Conservation (phyloP, 192 early-diverging fungal species). For the Funneliformis mosseae region DNA sequence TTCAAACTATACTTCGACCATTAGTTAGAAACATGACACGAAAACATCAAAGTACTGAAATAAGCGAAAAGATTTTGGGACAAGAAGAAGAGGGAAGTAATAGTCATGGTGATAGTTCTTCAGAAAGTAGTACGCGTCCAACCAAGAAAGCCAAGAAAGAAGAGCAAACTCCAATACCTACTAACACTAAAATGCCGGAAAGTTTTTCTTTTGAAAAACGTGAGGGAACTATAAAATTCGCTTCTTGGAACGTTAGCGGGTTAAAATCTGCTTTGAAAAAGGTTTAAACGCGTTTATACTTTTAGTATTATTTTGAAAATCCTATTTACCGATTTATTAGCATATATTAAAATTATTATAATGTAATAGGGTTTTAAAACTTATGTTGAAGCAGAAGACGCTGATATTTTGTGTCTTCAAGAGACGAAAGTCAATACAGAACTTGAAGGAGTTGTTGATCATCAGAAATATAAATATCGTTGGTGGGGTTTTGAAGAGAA, state of each 20-base stretch:
- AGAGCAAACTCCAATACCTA: conserved; percentile 38
- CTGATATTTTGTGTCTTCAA: conserved; percentile 82
- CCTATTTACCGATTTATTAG: no score
- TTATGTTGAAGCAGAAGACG: conserved; percentile 75
- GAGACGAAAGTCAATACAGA: conserved; percentile 84
- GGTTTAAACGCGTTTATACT: conserved; percentile 35
- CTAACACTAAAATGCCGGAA: conserved; percentile 39
- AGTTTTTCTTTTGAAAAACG: conserved; percentile 50
- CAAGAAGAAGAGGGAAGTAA: background rate
- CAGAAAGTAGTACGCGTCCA: background rate
- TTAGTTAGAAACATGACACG: no score
- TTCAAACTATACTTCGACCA: no score
- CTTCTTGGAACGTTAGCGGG: conserved; percentile 81
- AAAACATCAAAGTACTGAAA: background rate
- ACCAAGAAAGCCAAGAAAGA: background rate
- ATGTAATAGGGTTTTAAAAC: conserved; percentile 58
- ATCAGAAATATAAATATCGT: conserved; percentile 67
- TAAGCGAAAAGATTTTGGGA: background rate
- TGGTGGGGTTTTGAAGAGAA: conserved; percentile 71
- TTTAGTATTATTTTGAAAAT: conserved; percentile 14
- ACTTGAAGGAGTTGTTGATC: conserved; percentile 56
- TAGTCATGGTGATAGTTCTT: background rate
- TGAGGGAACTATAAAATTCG: conserved; percentile 60
- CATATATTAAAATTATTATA: no score
- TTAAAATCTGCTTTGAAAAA: conserved; percentile 76